A percentile compares a stretch with the other conserved stretches of the same genome.
Evolutionary conservation across 2,329 filamentous ascomycete species (phyloP).

Genomic region (Colletotrichum truncatum): DNA sequence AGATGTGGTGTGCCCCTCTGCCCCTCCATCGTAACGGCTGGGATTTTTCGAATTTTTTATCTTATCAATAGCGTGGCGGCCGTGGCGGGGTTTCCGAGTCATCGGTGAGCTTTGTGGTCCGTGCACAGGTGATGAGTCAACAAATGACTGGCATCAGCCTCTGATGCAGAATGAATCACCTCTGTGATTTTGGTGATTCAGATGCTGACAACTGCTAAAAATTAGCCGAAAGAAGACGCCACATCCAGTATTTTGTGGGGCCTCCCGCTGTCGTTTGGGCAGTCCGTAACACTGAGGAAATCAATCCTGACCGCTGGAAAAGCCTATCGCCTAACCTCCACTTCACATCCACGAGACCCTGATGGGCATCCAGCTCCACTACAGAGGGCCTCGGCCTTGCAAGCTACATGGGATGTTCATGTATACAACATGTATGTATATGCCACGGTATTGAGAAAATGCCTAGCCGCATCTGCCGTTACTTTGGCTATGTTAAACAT

Average conservation of each 20-base stretch:
- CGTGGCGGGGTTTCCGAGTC: slow-evolving; percentile 16
- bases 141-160: neutral
- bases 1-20: slow-evolving; percentile 2
- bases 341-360: neutral
- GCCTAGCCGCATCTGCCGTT: too few species aligned
- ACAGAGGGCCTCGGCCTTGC: neutral
- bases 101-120: neutral
- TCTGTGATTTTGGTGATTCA: neutral
- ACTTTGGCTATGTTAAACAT: too few species aligned
- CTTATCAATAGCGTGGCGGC: slow-evolving; percentile 23
- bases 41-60: slow-evolving; percentile 28
- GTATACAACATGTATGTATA: neutral
- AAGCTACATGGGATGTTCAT: neutral
- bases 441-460: too few species aligned
- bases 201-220: too few species aligned
- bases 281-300: too few species aligned
- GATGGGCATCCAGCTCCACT: neutral
- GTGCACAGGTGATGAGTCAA: slow-evolving; percentile 26
- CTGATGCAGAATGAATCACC: neutral
- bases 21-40: slow-evolving; percentile 15
- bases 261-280: too few species aligned
- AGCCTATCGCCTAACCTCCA: too few species aligned
- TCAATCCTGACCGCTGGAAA: too few species aligned
- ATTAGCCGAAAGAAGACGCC: neutral
- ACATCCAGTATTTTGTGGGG: too few species aligned